Evolutionary conservation across 2,329 filamentous ascomycete genomes (phyloP).

Genomic region (Talaromyces sp.): DNA sequence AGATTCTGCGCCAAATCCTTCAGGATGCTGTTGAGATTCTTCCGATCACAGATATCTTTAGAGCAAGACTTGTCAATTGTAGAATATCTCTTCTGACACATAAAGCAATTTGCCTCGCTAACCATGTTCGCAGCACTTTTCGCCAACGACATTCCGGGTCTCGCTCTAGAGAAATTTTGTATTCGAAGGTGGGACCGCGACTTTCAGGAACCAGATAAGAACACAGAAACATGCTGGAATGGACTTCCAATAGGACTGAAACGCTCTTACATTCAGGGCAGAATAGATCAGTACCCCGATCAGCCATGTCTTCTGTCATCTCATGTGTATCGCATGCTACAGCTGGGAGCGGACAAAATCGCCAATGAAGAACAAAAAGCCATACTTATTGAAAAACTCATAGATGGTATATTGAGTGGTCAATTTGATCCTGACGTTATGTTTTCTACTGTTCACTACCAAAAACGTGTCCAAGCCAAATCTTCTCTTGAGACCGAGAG

Average conservation of each 20-base stretch:
- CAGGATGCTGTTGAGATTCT: background rate
- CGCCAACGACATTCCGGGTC: background rate
- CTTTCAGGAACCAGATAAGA: background rate
- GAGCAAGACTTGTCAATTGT: background rate
- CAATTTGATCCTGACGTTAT: background rate
- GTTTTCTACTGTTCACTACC: background rate
- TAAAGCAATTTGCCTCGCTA: background rate
- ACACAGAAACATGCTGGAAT: background rate
- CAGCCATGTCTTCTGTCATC: background rate
- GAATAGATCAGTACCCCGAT: background rate
- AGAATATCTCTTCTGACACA: background rate
- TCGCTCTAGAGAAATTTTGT: background rate
- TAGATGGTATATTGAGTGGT: background rate
- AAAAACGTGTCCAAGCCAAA: background rate
- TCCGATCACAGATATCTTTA: background rate
- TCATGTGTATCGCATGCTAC: background rate
- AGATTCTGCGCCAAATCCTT: background rate
- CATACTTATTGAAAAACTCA: background rate
- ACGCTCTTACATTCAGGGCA: background rate
- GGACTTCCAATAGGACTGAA: background rate
- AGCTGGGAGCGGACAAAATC: background rate
- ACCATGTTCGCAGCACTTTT: background rate
- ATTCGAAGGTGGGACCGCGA: background rate
- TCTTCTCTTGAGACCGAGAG: background rate
- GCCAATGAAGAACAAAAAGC: background rate